Evolutionary conservation across 495 filamentous ascomycete genomes (phyloP), one percentile per base, ranked within the genome.

Genomic region (Aspergillus sclerotioniger): DNA sequence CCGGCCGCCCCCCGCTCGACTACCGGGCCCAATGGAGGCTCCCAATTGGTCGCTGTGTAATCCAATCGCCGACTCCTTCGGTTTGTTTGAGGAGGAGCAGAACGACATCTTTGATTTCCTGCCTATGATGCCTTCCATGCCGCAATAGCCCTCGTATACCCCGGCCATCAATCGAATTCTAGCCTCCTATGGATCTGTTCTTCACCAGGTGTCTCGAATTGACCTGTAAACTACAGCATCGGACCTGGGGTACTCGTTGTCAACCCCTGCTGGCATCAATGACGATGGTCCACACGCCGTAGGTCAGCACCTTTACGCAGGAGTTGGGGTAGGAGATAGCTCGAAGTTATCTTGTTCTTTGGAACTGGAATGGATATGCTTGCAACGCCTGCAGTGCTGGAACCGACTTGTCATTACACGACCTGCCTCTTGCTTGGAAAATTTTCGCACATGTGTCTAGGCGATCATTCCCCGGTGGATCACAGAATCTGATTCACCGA

Each of bases 51-150:
- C 70, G 10, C 62, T 77, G 53, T 76, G 72, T 0, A 73, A 72
- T 50, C 69, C 74, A 0, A 76, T 77, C 56, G 73, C 74, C 13
- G 72, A 77, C 39, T 77, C 74, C 4, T 77, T 77, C 54, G 74
- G 73, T 12, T 63, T 77, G n/a, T 77, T 77, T 37, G 74, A 77
- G 37, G 74, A 77, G 51, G 74, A 69, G 3, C 74, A 77, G 55
- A 76, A 73, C 47, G 74, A 77, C 49, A 68, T 77, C 25, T 77
- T 77, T 60, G 74, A 77, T 53, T 77, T 77, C 53, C 60, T 77
- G 29, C 74, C 72, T 17, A 70, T 69, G 56, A 74, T 76, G 71
- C 71, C 73, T n/a, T 68, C 68, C 35, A 65, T 75, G 51, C 70
- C 72, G 25, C 62, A 64, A 53, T 72, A 64, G 49, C 47, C 47